Evolutionary conservation across 768 basidiomycete species (phyloP).

Genomic region (Lentinula sp.): DNA sequence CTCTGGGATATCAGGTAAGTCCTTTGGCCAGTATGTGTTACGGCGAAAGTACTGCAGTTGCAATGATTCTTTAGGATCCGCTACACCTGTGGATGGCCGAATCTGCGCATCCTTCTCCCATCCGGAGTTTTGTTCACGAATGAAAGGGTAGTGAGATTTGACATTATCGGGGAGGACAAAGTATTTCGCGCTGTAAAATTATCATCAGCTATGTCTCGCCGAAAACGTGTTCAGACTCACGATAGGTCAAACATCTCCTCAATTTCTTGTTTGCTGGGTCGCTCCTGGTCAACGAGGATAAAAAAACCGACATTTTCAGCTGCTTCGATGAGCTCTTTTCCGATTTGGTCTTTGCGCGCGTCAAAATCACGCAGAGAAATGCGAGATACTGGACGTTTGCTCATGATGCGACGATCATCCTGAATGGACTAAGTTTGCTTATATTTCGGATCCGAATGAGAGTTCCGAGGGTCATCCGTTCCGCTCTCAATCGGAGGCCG

Average conservation of each 20-base stretch:
- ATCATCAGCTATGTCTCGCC: background rate
- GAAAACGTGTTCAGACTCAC: background rate
- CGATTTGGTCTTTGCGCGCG: background rate
- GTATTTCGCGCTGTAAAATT: background rate
- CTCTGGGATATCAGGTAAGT: background rate
- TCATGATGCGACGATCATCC: background rate
- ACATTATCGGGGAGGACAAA: background rate
- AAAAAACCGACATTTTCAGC: background rate
- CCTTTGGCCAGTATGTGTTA: background rate
- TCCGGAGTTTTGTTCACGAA: background rate
- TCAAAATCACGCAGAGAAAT: background rate
- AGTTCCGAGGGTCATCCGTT: background rate
- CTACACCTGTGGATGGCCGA: constrained; percentile 3
- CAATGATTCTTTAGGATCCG: constrained; percentile 2
- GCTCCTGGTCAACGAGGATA: background rate
- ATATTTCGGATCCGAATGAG: background rate
- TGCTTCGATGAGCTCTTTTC: background rate
- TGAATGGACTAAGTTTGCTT: background rate
- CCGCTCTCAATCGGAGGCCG: background rate
- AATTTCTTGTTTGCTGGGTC: background rate
- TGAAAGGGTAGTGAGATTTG: background rate
- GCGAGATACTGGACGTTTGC: background rate
- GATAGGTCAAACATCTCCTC: background rate
- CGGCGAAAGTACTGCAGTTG: constrained; percentile 1
- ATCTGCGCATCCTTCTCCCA: constrained; percentile 3